Conservation (phyloP, 305 asterid species). For the Solanum chacoense region DNA sequence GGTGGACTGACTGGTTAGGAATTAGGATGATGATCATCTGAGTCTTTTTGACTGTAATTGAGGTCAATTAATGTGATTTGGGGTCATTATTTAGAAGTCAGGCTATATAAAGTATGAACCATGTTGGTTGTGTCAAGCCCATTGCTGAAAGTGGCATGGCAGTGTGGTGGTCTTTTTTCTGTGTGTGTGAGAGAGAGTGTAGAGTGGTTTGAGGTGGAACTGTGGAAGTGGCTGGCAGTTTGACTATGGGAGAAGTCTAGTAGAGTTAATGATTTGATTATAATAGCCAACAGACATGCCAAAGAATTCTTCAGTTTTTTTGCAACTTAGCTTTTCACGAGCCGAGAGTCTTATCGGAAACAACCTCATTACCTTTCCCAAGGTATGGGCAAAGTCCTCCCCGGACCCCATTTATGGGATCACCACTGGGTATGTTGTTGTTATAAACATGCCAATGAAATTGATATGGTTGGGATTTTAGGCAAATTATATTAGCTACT, state of each 20-base stretch:
- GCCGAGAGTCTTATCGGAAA: background rate
- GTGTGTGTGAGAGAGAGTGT: background rate
- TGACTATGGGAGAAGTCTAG: background rate
- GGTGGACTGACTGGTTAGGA: background rate
- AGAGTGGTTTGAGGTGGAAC: background rate
- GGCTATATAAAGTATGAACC: background rate
- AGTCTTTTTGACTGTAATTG: background rate
- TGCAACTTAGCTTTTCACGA: background rate
- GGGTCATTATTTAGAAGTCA: background rate
- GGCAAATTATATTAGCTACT: background rate
- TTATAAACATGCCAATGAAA: background rate
- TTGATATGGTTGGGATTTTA: background rate
- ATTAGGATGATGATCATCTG: background rate
- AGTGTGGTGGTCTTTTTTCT: background rate
- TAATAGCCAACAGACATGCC: background rate
- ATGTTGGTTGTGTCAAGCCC: background rate
- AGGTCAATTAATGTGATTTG: background rate
- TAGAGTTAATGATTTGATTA: background rate
- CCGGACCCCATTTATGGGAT: background rate
- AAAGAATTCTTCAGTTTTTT: background rate
- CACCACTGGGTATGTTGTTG: background rate
- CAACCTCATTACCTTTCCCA: background rate
- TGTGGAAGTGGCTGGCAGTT: background rate
- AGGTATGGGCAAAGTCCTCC: background rate
- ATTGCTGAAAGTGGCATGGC: background rate